Evolutionary conservation across 345 rosid species (phyloP).

Genomic region (Garcia nutans): DNA sequence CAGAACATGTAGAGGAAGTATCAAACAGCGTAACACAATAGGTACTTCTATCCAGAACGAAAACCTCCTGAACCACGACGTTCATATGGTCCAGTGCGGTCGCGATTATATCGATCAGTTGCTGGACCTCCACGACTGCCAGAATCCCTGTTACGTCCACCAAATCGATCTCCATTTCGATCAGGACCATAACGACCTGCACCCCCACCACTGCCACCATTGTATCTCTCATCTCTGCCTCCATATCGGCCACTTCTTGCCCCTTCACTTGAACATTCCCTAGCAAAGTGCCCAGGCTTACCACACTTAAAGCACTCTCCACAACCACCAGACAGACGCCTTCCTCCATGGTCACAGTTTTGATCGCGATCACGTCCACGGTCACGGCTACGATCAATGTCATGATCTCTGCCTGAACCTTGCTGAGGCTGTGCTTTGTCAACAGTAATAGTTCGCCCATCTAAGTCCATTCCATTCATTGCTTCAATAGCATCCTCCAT

Average conservation of each 20-base stretch:
- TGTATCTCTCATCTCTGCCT: constrained; percentile 46
- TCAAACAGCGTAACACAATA: constrained; percentile 27
- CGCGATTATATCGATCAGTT: constrained; percentile 72
- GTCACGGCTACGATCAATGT: constrained; percentile 65
- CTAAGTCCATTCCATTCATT: constrained; percentile 91
- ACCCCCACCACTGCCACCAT: constrained; percentile 46
- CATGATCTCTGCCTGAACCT: constrained; percentile 71
- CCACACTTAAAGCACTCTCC: constrained; percentile 96
- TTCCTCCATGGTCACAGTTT: constrained; percentile 52
- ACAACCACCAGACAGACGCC: constrained; percentile 58
- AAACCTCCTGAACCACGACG: constrained; percentile 65
- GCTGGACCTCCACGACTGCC: constrained; percentile 74
- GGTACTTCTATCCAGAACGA: constrained; percentile 40
- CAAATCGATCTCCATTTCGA: constrained; percentile 67
- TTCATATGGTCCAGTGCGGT: constrained; percentile 78
- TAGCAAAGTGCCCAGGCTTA: constrained; percentile 94
- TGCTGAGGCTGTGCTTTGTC: constrained; percentile 93
- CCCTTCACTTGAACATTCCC: constrained; percentile 86
- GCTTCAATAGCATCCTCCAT: constrained; percentile 91
- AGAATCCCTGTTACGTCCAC: constrained; percentile 67
- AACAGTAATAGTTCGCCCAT: constrained; percentile 87
- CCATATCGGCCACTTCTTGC: constrained; percentile 48
- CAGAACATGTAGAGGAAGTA: constrained; percentile 11
- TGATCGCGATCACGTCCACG: constrained; percentile 64
- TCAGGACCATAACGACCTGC: constrained; percentile 82